These are phyloP conservation scores for Hamamelis virginiana DNA, from an alignment of 164 flowering plant species.

Conservation along the genomic window DNA sequence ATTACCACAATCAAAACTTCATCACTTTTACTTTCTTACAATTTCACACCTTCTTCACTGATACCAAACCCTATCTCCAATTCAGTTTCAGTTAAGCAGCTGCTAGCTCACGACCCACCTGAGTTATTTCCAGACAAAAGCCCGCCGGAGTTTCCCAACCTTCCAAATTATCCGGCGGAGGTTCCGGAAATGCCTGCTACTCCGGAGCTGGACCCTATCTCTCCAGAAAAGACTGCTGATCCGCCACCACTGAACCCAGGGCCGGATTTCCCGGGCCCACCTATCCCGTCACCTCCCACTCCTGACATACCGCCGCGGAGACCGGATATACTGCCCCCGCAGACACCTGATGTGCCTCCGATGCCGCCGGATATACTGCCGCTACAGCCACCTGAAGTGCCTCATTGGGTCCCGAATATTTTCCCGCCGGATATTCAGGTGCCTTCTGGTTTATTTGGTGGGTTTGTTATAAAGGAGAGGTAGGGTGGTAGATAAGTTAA, in stretches of 20 bases:
- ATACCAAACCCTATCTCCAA: too few species aligned
- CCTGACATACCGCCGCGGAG: constrained; percentile 12
- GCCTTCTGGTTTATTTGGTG: background rate
- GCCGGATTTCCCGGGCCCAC: constrained; percentile 19
- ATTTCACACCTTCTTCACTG: too few species aligned
- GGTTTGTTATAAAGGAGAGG: too few species aligned
- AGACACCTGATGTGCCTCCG: background rate
- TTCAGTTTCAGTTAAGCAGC: too few species aligned
- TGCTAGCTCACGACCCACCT: background rate
- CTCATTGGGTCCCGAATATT: too few species aligned
- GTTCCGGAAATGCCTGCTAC: constrained; percentile 2
- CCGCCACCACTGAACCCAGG: constrained; percentile 16
- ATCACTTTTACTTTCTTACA: background rate
- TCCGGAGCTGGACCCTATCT: constrained; percentile 9
- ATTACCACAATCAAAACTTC: background rate
- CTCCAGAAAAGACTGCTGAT: constrained; percentile 11
- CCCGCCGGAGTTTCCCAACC: constrained; percentile 11
- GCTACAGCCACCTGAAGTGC: background rate
- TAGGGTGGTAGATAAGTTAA: too few species aligned
- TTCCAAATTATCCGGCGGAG: background rate
- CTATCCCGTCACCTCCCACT: constrained; percentile 5
- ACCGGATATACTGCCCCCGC: background rate
- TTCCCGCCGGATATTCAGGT: background rate
- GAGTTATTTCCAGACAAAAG: constrained; percentile 4
- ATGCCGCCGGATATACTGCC: background rate